phyloP scores from a whole-genome alignment of 2,329 filamentous ascomycete genomes.

The Phaeosphaeriaceae sp. region DNA sequence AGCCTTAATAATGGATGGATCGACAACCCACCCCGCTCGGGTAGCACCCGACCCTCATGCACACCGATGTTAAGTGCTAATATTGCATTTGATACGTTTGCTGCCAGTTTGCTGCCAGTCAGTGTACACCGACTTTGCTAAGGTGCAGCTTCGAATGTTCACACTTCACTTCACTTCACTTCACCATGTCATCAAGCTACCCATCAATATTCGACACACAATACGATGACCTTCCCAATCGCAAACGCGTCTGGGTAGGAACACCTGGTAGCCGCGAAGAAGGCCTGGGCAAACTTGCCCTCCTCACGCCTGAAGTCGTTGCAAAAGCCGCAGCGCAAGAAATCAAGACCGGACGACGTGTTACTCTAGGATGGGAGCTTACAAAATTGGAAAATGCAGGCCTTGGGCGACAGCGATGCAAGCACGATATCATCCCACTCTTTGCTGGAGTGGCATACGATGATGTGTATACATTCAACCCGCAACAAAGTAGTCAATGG shows the following conservation, averaged over 20 bases:
- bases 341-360: constrained; percentile 58
- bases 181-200: constrained; percentile 7
- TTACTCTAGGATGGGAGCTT: constrained; percentile 61
- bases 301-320: constrained; percentile 61
- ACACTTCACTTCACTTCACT: background rate
- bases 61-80: background rate
- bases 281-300: constrained; percentile 58
- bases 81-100: too few species aligned
- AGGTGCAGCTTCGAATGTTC: background rate
- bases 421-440: constrained; percentile 58
- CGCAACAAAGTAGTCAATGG: constrained; percentile 30
- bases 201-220: constrained; percentile 25
- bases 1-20: background rate
- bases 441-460: constrained; percentile 50
- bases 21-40: background rate
- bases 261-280: constrained; percentile 56
- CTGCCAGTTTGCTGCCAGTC: too few species aligned
- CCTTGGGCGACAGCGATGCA: constrained; percentile 57
- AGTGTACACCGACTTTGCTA: background rate
- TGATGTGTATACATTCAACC: constrained; percentile 27
- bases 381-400: constrained; percentile 61
- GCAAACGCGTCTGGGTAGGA: constrained; percentile 57
- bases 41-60: background rate
- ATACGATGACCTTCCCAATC: constrained; percentile 58
- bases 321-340: constrained; percentile 55